A percentile compares a stretch with the other conserved stretches of the same genome.
Evolutionary conservation across 2,329 filamentous ascomycete genomes (phyloP).

Genomic region (Ceratocystiopsis minuta): DNA sequence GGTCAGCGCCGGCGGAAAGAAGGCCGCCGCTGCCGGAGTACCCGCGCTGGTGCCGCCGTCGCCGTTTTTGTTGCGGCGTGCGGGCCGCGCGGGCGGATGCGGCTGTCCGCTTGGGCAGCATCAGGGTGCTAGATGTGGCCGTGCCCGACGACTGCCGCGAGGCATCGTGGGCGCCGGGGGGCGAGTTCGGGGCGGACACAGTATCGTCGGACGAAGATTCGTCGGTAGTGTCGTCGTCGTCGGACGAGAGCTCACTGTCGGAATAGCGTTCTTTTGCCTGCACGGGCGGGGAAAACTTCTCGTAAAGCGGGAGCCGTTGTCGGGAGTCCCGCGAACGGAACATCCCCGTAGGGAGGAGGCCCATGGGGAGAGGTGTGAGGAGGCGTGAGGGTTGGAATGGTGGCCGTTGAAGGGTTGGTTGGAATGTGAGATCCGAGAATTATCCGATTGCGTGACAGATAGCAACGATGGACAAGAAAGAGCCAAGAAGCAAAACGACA

Average conservation of each 20-base stretch:
- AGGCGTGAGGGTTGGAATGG: not conserved
- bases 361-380: constrained; percentile 23
- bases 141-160: constrained; percentile 36
- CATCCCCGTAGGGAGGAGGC: constrained; percentile 19
- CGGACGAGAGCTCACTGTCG: constrained; percentile 29
- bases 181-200: constrained; percentile 20
- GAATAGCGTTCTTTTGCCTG: constrained; percentile 32
- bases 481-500: too few relatives aligned
- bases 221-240: constrained; percentile 25
- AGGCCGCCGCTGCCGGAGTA: not conserved
- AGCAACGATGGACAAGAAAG: too few relatives aligned
- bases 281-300: constrained; percentile 20
- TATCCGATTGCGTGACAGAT: too few relatives aligned
- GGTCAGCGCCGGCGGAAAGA: constrained; percentile 6
- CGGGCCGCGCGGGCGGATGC: constrained; percentile 10
- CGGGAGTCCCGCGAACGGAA: constrained; percentile 28
- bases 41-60: too few relatives aligned
- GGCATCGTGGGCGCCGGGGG: constrained; percentile 21
- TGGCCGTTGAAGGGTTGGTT: not conserved
- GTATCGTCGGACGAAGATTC: constrained; percentile 10
- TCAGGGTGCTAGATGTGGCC: constrained; percentile 23
- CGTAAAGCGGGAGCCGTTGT: constrained; percentile 30
- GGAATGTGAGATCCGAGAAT: not conserved
- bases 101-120: constrained; percentile 23
- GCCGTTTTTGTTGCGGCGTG: too few relatives aligned